These are phyloP conservation scores for Salix viminalis DNA, from an alignment of 345 rosid species.

Conservation along the genomic window DNA sequence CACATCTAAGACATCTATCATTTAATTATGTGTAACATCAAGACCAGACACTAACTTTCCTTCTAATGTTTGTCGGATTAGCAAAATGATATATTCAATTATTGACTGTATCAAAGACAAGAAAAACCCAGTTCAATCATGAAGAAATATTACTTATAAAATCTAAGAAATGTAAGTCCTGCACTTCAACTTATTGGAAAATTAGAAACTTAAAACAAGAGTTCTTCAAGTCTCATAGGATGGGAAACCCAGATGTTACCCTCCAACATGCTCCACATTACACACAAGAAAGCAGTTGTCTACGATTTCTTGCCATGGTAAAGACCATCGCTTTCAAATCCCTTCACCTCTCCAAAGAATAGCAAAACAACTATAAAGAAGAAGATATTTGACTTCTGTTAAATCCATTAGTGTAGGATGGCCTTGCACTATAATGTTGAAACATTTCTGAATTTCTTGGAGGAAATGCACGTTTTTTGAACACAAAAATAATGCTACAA, in stretches of 20 bases:
- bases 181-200: not conserved
- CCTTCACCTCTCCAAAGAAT: not conserved
- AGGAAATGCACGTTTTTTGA: not conserved
- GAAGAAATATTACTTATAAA: not conserved
- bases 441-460: not conserved
- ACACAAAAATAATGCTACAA: not conserved
- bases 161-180: not conserved
- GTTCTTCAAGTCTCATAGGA: not conserved
- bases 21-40: not conserved
- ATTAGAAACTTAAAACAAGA: not conserved
- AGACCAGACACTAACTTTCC: not conserved
- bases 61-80: not conserved
- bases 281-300: not conserved
- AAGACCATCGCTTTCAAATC: not conserved
- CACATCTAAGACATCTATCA: not conserved
- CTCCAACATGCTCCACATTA: not conserved
- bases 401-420: not conserved
- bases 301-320: not conserved
- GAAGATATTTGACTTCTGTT: not conserved
- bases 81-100: not conserved
- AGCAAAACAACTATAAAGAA: not conserved
- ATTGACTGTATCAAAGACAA: not conserved
- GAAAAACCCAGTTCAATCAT: not conserved
- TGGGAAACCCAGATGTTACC: not conserved
- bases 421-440: not conserved